Evolutionary conservation across 2,329 filamentous ascomycete species (phyloP), one percentile per base, ranked within the genome.

Genomic region (Tetracladium maxilliforme): DNA sequence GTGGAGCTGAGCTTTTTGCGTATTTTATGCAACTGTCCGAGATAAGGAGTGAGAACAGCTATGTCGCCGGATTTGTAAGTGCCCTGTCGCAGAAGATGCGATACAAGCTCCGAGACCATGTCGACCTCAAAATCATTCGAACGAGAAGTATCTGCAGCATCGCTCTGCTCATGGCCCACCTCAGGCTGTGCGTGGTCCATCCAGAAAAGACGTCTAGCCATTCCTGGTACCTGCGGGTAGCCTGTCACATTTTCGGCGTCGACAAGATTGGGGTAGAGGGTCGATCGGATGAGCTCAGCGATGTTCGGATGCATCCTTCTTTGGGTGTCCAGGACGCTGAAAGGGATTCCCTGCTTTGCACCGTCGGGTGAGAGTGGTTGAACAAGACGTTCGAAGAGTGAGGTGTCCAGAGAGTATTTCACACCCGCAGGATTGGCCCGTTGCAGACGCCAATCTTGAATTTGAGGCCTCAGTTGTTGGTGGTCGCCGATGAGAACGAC

Each of bases 11-110:
- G 46, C 3, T 39, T 42, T 3, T 38, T 37, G 3, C 60, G 58
- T 2, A 77, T 50, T 24, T 58, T 57, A 20, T 60, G 51, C 3
- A 69, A 44, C 31, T 77, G 70, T 0, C 67, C 69, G 0, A 59
- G 44, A 30, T 78, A 77, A 0, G 70, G 71, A 0, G 77, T 83
- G 6, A 86, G 41, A 0, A 87, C 66, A 0, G 76, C 74, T 30
- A 86, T 78, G 3, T 83, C 70, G 0, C 53, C 54, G 0, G 49
- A 45, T 0, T 42, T 44, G 40, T 84, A 82, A 0, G 5, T 60
- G 33, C 75, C 75, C 39, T 84, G 77, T 0, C 60, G 56, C 5
- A 76, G 51, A 1, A 86, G 46, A 38, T 86, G 75, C 0, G 57
- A 58, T 0, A 82, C 68, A 0, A 84, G 45, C 0, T 65, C 61